Conservation (phyloP, 495 filamentous ascomycete genomes). For the Neurospora africana region DNA sequence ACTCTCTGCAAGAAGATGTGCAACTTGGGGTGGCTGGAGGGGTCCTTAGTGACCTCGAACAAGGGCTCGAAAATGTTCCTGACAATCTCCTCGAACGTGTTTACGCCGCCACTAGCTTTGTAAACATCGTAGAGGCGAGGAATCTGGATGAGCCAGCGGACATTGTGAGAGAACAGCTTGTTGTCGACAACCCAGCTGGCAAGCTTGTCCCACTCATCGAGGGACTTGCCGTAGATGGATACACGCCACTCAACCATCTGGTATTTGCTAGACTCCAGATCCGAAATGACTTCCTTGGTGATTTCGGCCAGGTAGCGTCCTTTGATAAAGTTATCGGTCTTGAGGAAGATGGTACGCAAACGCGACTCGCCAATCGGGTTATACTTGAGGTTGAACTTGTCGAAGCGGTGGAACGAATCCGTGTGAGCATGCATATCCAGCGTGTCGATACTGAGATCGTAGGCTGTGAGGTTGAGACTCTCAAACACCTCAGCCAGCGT, state of each 20-base stretch:
- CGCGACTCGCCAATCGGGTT: conserved; percentile 95
- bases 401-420: conserved; percentile 96
- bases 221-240: conserved; percentile 82
- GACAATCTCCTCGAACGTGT: conserved; percentile 81
- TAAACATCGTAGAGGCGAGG: conserved; percentile 94
- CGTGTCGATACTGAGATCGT: conserved; percentile 96
- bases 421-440: conserved; percentile 99
- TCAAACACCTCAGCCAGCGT: conserved; percentile 91
- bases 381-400: conserved; percentile 99
- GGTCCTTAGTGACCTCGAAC: conserved; percentile 88
- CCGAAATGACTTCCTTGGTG: conserved; percentile 95
- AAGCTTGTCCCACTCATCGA: conserved; percentile 96
- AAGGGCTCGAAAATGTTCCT: conserved; percentile 87
- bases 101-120: conserved; percentile 76
- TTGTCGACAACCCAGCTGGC: conserved; percentile 99
- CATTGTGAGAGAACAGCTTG: conserved; percentile 93
- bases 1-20: conserved; percentile 93
- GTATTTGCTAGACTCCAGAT: conserved; percentile 97
- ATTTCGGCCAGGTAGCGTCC: conserved; percentile 95
- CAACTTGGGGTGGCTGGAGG: conserved; percentile 77
- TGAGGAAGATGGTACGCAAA: conserved; percentile 89
- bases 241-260: conserved; percentile 99
- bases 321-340: conserved; percentile 96
- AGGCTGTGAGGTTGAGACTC: conserved; percentile 92
- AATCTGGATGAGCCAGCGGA: conserved; percentile 94